Percentiles rank a stretch among this genome's conserved stretches.
phyloP scores from a whole-genome alignment of 202 grass and related monocot species.

The Zoysia matrella region DNA sequence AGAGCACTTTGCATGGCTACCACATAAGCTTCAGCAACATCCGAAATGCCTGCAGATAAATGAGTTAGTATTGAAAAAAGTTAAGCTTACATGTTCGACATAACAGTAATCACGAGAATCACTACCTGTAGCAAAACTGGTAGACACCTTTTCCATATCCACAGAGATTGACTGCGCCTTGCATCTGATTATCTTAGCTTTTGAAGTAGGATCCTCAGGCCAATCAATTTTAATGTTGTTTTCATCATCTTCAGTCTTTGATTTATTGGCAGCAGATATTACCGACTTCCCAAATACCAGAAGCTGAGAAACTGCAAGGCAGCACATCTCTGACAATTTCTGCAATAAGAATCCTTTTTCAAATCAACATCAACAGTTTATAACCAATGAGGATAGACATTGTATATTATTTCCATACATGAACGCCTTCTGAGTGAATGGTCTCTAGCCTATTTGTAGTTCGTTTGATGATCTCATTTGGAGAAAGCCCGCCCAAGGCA shows the following conservation, averaged over 20 bases:
- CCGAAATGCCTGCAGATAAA: constrained; percentile 71
- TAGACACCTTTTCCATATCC: constrained; percentile 78
- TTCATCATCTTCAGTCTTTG: constrained; percentile 67
- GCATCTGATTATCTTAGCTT: constrained; percentile 92
- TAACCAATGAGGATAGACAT: constrained; percentile 21
- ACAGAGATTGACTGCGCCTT: constrained; percentile 73
- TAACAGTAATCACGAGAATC: neutral
- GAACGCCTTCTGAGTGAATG: constrained; percentile 96
- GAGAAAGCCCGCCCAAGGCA: constrained; percentile 75
- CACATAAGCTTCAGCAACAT: constrained; percentile 80
- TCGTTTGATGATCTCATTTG: constrained; percentile 87
- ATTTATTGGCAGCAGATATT: constrained; percentile 73
- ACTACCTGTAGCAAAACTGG: constrained; percentile 83
- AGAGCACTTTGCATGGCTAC: constrained; percentile 64
- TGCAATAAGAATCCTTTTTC: constrained; percentile 52
- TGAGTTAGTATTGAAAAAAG: neutral
- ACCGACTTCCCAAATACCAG: constrained; percentile 88
- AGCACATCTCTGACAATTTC: constrained; percentile 91
- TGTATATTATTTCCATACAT: constrained; percentile 60
- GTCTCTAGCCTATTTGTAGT: constrained; percentile 88
- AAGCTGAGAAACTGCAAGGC: constrained; percentile 89
- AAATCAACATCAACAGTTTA: constrained; percentile 39
- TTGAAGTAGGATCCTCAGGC: constrained; percentile 81
- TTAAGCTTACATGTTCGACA: neutral
- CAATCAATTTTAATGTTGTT: constrained; percentile 77